These are phyloP conservation scores for Uronychia binucleata DNA, from an alignment of 73 alveolate species.

Conservation along the genomic window DNA sequence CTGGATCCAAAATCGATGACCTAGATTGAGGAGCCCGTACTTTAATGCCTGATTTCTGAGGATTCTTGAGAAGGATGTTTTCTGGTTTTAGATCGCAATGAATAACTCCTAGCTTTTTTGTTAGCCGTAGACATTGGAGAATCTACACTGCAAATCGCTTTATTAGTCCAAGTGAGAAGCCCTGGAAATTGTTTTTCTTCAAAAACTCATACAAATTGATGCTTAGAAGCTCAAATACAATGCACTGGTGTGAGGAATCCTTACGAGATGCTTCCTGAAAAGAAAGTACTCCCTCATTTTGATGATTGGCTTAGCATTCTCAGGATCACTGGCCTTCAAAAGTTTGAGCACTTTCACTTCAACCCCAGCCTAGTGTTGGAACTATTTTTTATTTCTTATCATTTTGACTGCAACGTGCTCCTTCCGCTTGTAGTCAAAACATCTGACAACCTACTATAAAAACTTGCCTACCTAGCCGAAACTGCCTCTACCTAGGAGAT, in stretches of 20 bases:
- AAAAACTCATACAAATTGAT: slow-evolving; percentile 82
- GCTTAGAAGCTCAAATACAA: slow-evolving; percentile 49
- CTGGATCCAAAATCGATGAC: slow-evolving; percentile 90
- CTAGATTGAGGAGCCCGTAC: too few species aligned
- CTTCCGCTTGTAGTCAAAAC: slow-evolving; percentile 70
- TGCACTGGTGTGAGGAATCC: background rate
- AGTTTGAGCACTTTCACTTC: slow-evolving; percentile 43
- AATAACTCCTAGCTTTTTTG: slow-evolving; percentile 65
- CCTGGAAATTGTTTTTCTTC: slow-evolving; percentile 63
- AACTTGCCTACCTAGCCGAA: too few species aligned
- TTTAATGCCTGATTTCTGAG: slow-evolving; percentile 76
- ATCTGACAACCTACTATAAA: slow-evolving; percentile 29
- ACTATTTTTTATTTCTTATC: slow-evolving; percentile 76
- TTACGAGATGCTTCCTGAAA: slow-evolving; percentile 60
- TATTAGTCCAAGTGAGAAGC: slow-evolving; percentile 69
- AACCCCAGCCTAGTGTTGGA: slow-evolving; percentile 48
- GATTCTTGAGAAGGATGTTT: slow-evolving; percentile 72
- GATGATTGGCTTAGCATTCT: slow-evolving; percentile 52
- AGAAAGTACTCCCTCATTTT: slow-evolving; percentile 52
- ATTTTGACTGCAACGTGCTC: slow-evolving; percentile 87
- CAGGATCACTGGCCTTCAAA: slow-evolving; percentile 60
- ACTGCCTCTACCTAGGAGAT: background rate
- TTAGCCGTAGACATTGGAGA: slow-evolving; percentile 71
- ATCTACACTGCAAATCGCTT: slow-evolving; percentile 83
- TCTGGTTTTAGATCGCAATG: slow-evolving; percentile 90